Conservation (phyloP, 306 rosid species). For the Trichosanthes truncata region DNA sequence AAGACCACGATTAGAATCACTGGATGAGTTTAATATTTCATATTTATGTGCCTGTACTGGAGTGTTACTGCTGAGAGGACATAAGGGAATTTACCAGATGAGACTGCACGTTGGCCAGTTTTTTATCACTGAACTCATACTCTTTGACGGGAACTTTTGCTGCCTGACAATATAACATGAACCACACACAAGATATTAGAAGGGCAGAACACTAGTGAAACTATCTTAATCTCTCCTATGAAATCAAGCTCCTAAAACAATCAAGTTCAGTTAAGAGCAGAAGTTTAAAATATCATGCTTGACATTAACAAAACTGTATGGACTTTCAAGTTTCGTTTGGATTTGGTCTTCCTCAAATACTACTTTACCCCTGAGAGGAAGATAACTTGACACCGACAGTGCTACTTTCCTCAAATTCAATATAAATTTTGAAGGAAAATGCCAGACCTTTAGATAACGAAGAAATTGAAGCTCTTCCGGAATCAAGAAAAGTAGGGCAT, state of each 20-base stretch:
- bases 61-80: not conserved
- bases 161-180: slow-evolving; percentile 36
- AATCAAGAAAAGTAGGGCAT: slow-evolving; percentile 73
- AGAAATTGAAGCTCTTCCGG: slow-evolving; percentile 78
- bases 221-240: not conserved
- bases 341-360: not conserved
- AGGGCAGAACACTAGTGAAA: not conserved
- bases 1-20: not conserved
- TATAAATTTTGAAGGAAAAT: not conserved
- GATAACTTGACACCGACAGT: not conserved
- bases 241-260: not conserved
- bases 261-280: not conserved
- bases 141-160: slow-evolving; percentile 89
- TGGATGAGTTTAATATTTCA: not conserved
- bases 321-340: not conserved
- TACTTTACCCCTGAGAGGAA: not conserved
- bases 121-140: slow-evolving; percentile 51
- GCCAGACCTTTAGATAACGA: slow-evolving; percentile 63
- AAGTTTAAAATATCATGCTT: not conserved
- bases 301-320: not conserved
- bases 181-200: not conserved
- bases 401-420: not conserved
- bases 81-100: slow-evolving; percentile 53
- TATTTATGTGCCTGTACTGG: not conserved
- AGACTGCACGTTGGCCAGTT: slow-evolving; percentile 73